Base-by-base conservation (phyloP, 2,329 filamentous ascomycete species). In the Colletotrichum camelliae region DNA sequence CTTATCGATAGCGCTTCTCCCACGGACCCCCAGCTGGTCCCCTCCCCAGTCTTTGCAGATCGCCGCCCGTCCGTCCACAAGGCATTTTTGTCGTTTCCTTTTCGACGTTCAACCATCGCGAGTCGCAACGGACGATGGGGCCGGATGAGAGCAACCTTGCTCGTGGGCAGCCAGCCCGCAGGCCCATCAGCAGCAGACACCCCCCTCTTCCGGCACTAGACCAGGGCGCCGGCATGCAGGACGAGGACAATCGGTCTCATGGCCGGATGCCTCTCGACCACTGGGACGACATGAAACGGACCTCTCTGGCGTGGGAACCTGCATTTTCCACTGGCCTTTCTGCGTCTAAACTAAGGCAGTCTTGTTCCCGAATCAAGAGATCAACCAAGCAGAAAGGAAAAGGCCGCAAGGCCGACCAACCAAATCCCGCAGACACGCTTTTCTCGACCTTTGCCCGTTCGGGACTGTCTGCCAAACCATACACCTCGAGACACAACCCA, bases 1-100 rank as follows among this genome's bases (percentile, higher is more conserved):
- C 68, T 75, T 75, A 75, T 75, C 72, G 72, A 75, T 75, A 75
- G 69, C 68, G 62, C 72, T 75, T 72, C 72, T 75, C 68, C 72
- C 68, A 13, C 68, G 71, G 29, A 33, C 58, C 21, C 21, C 24
- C 27, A 33, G 27, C 57, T 60, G 57, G 57, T 12, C n/a, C n/a
- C 31, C 58, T 35, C 58, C 18, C 58, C 31, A 33, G 58, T 62
- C 58, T 37, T 18, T 72, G 72, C 67, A 74, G 72, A 74, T 74
- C 70, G 27, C n/a, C 39, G 8, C 39, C 18, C 5, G 37, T 48
- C 27, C 37, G 7, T 24, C 35, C 15, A n/a, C 31, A 37, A 39
- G 67, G 31, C 67, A 43, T 35, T 35, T 61, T 27, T 29, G 18
- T n/a, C 15, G n/a, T 16, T 60, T 61, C 27, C 52, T 33, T 31